These are phyloP conservation scores for Rutidosis leptorrhynchoides DNA, from an alignment of 129 eudicot species.

Conservation along the genomic window DNA sequence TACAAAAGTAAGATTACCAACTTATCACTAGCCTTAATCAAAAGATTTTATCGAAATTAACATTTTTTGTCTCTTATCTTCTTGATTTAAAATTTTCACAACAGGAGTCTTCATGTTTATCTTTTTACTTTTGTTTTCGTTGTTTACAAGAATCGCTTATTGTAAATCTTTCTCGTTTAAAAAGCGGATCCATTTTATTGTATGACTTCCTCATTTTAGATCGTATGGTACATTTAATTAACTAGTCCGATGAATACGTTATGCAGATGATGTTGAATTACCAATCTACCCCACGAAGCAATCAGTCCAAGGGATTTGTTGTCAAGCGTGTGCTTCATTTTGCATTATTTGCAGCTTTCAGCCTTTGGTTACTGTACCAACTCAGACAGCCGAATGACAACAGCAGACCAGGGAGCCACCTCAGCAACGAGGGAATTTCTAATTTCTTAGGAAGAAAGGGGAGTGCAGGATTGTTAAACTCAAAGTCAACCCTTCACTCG, in stretches of 20 bases:
- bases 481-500: conserved; percentile 26
- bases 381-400: conserved; percentile 23
- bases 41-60: no score
- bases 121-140: not conserved
- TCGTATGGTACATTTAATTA: not conserved
- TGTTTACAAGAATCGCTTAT: not conserved
- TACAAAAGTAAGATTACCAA: not conserved
- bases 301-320: conserved; percentile 16
- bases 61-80: not conserved
- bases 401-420: not conserved
- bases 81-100: not conserved
- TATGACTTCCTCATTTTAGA: no score
- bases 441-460: conserved; percentile 30
- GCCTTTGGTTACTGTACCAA: conserved; percentile 40
- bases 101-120: not conserved
- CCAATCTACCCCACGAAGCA: conserved; percentile 37
- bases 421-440: conserved; percentile 21
- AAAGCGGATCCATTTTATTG: no score
- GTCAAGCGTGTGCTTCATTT: conserved; percentile 22
- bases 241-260: not conserved
- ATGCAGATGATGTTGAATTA: conserved; percentile 18
- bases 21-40: not conserved
- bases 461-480: conserved; percentile 2
- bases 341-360: conserved; percentile 31
- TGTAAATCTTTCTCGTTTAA: no score